Base-by-base conservation (phyloP, 768 basidiomycete species). In the Coprinopsis cinerea region DNA sequence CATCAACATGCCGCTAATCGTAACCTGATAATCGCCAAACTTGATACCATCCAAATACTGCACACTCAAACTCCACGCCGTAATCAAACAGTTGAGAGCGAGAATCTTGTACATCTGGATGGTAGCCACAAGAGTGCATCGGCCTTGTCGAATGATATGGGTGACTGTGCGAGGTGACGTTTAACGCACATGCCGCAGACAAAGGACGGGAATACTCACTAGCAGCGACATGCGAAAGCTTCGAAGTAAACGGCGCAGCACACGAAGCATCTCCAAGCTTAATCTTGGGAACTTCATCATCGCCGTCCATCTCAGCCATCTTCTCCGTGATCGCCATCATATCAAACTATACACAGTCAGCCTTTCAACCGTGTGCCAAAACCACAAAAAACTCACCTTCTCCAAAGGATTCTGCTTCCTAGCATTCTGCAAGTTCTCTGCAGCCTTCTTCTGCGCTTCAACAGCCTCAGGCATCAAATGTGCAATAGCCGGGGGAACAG, bases 21-120 rank as follows among this genome's bases (percentile, higher is more conserved):
- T 97, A 27, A 96, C 87, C 62, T 99, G 95, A 64, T 99, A 99
- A 64, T 99, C 96, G 13, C 96, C 96, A 66, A 94, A 97, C 67
- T 98, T 98, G 77, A 99, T 97, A 17, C 96, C 96, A 55, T 98
- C 95, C 1, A 99, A 75, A 62, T 99, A 97, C 65, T 95, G 94
- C 25, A 98, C 96, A 57, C 90, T 93, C 53, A 98, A 74, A 64
- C 91, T 94, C 71, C 95, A 98, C n/a, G 96, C 96, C 2, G 94
- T 95, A 67, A 98, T 99, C 35, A 99, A 74, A 62, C 96, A 98
- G 64, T 98, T 99, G 49, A 99, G 71, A 1, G 95, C 96, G 30
- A 99, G 74, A 57, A 99, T 99, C 74, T 97, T 96, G 82, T 97
- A 99, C 96, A 99, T 99, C 70, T 99, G 96, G 47, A 95, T 88